Percentiles rank a stretch among this genome's conserved stretches.
Conservation (phyloP, 352 stramenopile species). For the Pilasporangium apinafurcum region DNA sequence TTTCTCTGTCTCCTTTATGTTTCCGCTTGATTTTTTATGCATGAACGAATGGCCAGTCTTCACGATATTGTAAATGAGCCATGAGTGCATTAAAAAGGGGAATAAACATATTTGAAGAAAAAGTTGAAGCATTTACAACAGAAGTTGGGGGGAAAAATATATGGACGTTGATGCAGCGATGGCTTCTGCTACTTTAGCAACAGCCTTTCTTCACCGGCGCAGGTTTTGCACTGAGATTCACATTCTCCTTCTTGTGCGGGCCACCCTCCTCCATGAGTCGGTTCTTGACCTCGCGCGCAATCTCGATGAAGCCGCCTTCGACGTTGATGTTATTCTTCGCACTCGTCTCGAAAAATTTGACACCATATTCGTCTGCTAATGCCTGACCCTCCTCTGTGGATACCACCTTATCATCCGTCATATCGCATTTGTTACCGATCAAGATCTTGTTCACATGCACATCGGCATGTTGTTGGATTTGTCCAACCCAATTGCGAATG, state of each 20-base stretch:
- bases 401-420: constrained; percentile 96
- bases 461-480: constrained; percentile 98
- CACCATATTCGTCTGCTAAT: constrained; percentile 92
- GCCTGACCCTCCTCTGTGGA: constrained; percentile 92
- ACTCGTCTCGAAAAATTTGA: constrained; percentile 95
- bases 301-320: constrained; percentile 86
- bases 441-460: constrained; percentile 99
- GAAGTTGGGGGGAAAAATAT: constrained; percentile 4
- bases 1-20: too few relatives aligned
- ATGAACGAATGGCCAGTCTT: background rate
- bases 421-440: constrained; percentile 99
- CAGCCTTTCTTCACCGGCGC: constrained; percentile 78
- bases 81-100: background rate
- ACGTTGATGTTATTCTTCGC: constrained; percentile 97
- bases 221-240: constrained; percentile 78
- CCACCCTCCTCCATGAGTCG: constrained; percentile 85
- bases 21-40: too few relatives aligned
- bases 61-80: constrained; percentile 3
- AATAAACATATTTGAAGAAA: constrained; percentile 1
- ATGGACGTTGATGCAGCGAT: constrained; percentile 21
- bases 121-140: too few relatives aligned
- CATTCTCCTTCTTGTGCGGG: constrained; percentile 78
- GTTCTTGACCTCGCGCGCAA: constrained; percentile 87
- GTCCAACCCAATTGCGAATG: constrained; percentile 97
- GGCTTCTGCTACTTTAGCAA: constrained; percentile 42